These are phyloP conservation scores for Musa schizocarpa DNA, from an alignment of 176 grass and related monocot genomes.

Conservation along the genomic window DNA sequence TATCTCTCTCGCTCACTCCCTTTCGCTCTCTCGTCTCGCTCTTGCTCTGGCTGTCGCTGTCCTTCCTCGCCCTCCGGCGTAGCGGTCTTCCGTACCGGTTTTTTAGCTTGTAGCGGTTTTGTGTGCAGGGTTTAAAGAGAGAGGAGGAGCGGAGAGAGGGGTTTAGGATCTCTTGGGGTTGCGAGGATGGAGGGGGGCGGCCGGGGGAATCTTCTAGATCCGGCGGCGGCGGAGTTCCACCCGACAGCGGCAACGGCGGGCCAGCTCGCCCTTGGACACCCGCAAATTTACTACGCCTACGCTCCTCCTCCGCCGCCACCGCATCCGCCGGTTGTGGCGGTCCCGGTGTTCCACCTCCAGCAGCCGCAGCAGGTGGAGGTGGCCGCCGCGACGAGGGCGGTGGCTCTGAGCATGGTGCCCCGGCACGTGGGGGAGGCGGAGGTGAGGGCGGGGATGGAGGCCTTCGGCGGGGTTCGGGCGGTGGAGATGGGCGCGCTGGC, in stretches of 20 bases:
- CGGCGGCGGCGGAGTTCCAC: constrained; percentile 9
- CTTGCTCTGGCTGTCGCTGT: not conserved
- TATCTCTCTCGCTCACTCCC: not conserved
- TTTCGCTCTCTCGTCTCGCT: not conserved
- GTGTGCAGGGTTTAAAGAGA: not conserved
- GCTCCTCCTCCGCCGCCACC: not conserved
- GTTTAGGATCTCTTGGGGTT: constrained; percentile 1
- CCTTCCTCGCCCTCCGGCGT: not conserved
- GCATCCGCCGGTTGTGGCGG: not conserved
- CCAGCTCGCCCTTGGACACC: not conserved
- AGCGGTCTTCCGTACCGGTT: not conserved
- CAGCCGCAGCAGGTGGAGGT: constrained; percentile 1
- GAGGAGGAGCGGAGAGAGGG: not conserved
- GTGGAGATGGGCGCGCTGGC: constrained; percentile 44
- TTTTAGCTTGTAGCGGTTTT: constrained; percentile 4
- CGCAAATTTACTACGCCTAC: constrained; percentile 4
- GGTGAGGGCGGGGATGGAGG: constrained; percentile 44
- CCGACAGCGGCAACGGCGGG: not conserved
- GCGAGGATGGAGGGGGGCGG: constrained; percentile 1
- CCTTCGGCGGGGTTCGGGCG: constrained; percentile 53
- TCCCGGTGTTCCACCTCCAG: constrained; percentile 7
- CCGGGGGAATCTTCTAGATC: constrained; percentile 11
- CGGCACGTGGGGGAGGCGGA: constrained; percentile 53
- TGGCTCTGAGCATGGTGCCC: constrained; percentile 78
- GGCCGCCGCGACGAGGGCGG: constrained; percentile 27